Base-by-base conservation (phyloP, 352 stramenopile species). In the Phytophthora sp. region DNA sequence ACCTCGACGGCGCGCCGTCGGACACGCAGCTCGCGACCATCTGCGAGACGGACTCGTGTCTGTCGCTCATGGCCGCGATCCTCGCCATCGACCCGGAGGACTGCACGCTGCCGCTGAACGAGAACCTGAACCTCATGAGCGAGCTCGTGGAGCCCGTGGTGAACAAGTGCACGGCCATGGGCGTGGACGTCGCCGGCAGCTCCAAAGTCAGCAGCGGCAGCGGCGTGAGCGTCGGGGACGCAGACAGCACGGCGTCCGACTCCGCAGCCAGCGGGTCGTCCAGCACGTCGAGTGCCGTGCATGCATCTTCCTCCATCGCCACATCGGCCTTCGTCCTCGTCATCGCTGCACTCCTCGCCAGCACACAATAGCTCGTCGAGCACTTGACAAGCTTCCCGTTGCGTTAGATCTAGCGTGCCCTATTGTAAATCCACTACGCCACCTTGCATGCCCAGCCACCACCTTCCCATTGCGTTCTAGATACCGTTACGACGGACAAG, bases 71-170 rank as follows among this genome's bases (percentile, higher is more conserved):
- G 37, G 62, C 41, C 11, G 34, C 74, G 43, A 79, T 82, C 56
- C 57, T 82, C 10, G 62, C 31, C 23, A 45, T 79, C 46, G 28
- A 77, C 46, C 66, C 56, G 28, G 52, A 57, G 4, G 74, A 82
- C 60, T 82, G 74, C 50, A 75, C 66, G 27, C 59, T 82, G 35
- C 52, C 66, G 0, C 48, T 63, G 17, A 72, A 71, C 41, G 60
- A 65, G 46, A 70, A 69, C 21, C 42, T 82, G 15, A 65, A 66
- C 37, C 62, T 82, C 57, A 65, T 77, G 61, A 79, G 69, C 48
- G 66, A 82, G 21, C 50, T 82, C 23, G 74, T 82, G 28, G 62
- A 79, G 39, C 74, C 73, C 18, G 67, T 69, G 4, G 69, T 79
- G 37, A 41, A 46, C 6, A 76, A 77, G 46, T 82, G 74, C 54